Evolutionary conservation across 192 early-diverging fungal genomes (phyloP).

Genomic region (Mycoemilia scoparia): DNA sequence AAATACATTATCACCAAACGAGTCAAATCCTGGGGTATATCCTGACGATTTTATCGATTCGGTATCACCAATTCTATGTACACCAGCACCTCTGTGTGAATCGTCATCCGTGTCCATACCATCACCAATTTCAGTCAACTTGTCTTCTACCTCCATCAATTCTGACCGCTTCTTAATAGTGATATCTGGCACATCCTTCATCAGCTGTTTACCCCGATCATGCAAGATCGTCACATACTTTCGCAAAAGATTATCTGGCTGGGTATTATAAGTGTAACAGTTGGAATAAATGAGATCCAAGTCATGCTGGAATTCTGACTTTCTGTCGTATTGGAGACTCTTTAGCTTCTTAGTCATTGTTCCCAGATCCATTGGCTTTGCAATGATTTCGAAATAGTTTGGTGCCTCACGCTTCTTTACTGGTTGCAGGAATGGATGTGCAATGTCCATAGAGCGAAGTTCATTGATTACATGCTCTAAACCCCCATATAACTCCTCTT

Average conservation of each 20-base stretch:
- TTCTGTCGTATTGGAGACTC: constrained; percentile 60
- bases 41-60: too few relatives aligned
- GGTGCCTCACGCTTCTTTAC: constrained; percentile 82
- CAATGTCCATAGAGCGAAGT: constrained; percentile 63
- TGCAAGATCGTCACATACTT: constrained; percentile 69
- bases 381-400: constrained; percentile 86
- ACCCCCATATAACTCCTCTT: constrained; percentile 81
- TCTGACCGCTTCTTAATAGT: too few relatives aligned
- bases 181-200: constrained; percentile 73
- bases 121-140: too few relatives aligned
- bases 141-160: too few relatives aligned
- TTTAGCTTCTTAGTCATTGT: constrained; percentile 81
- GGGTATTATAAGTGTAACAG: constrained; percentile 78
- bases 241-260: constrained; percentile 76
- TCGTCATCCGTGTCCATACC: too few relatives aligned
- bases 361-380: constrained; percentile 87
- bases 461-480: constrained; percentile 68
- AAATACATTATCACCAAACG: too few relatives aligned
- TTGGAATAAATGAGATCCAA: constrained; percentile 82
- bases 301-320: constrained; percentile 74
- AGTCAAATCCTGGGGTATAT: too few relatives aligned
- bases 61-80: too few relatives aligned
- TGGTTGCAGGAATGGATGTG: constrained; percentile 66
- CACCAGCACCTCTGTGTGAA: too few relatives aligned
- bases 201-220: constrained; percentile 47